Evolutionary conservation across 2,329 filamentous ascomycete species (phyloP), one percentile per base, ranked within the genome.

Genomic region (Exophiala sp.): DNA sequence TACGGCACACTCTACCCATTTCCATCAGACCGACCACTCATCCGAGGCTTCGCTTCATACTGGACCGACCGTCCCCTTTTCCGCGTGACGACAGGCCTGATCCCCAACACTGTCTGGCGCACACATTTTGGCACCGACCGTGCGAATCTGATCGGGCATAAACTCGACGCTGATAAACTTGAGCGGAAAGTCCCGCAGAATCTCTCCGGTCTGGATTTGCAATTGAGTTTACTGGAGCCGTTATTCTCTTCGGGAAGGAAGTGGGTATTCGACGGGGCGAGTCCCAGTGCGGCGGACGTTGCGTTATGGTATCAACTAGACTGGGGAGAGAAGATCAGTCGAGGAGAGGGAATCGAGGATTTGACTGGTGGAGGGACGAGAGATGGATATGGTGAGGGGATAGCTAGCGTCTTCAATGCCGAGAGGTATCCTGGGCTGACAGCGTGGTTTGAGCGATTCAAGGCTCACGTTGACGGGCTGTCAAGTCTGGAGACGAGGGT

Each of bases 271-370:
- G 52, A 51, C n/a, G 48, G 33, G 20, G 44, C 50, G n/a, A 47
- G 8, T 12, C 61, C 61, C 2, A 62, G 59, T 41, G 48, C 51
- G 2, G 57, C 53, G 1, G 61, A 63, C 35, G 40, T 62, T 3
- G 53, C 51, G 9, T 40, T 63, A 14, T 63, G 43, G 35, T 62
- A 62, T 44, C 59, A 62, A 42, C 47, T 63, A 3, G 58, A 62
- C n/a, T 63, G 61, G 61, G 61, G 52, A 7, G 56, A 58, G 50
- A 62, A 59, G 51, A 63, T 60, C 49, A 50, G 49, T 39, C 52
- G 53, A 10, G 61, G 61, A 0, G 52, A 62, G n/a, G 57, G 55
- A 1, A 52, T 60, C 14, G 21, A 35, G 20, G 44, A 61, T 47
- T 40, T 63, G 21, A 63, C 54, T 6, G 59, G 54, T 16, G 59